Conservation (phyloP, 164 flowering plant genomes). For the Vitis cinerea region DNA sequence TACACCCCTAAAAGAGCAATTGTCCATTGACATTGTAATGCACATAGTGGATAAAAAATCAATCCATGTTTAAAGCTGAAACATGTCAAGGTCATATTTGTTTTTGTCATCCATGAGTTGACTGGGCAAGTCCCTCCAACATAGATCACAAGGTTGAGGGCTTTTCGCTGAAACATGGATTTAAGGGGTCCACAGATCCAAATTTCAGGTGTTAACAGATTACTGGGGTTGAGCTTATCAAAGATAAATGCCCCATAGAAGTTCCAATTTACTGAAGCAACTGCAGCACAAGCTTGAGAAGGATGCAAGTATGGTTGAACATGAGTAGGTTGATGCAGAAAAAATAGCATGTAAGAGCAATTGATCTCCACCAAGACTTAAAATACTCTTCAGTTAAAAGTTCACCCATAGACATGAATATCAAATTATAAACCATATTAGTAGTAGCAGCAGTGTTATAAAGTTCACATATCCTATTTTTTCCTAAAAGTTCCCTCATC, state of each 20-base stretch:
- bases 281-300: neutral
- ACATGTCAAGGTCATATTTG: neutral
- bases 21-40: no score
- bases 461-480: no score
- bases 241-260: no score
- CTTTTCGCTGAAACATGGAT: neutral
- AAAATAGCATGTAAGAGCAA: neutral
- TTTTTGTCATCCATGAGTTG: neutral
- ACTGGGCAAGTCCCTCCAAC: neutral
- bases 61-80: neutral
- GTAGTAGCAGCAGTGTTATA: no score
- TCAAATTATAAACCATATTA: no score
- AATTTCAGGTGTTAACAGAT: no score
- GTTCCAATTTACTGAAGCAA: neutral
- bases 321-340: neutral
- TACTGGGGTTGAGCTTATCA: no score
- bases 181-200: neutral
- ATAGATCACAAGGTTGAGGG: neutral
- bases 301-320: neutral
- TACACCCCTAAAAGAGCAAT: no score
- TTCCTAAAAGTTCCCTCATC: no score
- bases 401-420: no score
- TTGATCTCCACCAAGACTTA: no score
- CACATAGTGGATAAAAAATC: neutral
- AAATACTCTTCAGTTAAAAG: no score